These are phyloP conservation scores for Westerdykella aurantiaca DNA, from an alignment of 2,329 filamentous ascomycete species.

Conservation along the genomic window DNA sequence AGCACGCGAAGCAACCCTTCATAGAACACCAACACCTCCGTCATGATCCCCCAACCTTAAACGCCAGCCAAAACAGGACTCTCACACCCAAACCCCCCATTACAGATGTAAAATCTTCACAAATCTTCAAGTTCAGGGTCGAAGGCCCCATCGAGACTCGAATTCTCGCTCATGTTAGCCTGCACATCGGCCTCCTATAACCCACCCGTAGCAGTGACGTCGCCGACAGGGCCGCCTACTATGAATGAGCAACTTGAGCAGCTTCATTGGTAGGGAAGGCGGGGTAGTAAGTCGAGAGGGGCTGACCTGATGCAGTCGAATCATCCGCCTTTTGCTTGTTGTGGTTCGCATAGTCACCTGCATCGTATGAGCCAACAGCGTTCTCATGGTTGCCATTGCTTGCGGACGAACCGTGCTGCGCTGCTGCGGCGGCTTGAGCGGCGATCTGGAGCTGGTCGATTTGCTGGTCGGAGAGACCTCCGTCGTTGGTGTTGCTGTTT, in stretches of 20 bases:
- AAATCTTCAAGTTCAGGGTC: too few relatives aligned
- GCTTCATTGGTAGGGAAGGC: slow-evolving; percentile 10
- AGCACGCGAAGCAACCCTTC: too few relatives aligned
- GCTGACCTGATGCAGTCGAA: slow-evolving; percentile 31
- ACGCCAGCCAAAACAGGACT: too few relatives aligned
- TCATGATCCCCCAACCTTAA: too few relatives aligned
- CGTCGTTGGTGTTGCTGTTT: slow-evolving; percentile 22
- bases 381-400: slow-evolving; percentile 31
- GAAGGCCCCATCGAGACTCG: too few relatives aligned
- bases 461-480: slow-evolving; percentile 33
- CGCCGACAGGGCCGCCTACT: slow-evolving; percentile 21
- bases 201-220: slow-evolving; percentile 1
- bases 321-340: slow-evolving; percentile 33
- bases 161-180: too few relatives aligned
- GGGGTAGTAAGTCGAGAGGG: slow-evolving; percentile 12
- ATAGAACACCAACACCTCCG: too few relatives aligned
- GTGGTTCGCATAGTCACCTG: slow-evolving; percentile 25
- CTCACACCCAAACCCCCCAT: too few relatives aligned
- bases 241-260: slow-evolving; percentile 28
- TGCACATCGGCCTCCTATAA: too few relatives aligned
- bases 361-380: slow-evolving; percentile 26
- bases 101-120: too few relatives aligned
- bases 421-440: slow-evolving; percentile 26
- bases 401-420: slow-evolving; percentile 26
- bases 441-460: slow-evolving; percentile 37